Evolutionary conservation across 2,329 filamentous ascomycete genomes (phyloP).

Genomic region (Hypoxylon sp.): DNA sequence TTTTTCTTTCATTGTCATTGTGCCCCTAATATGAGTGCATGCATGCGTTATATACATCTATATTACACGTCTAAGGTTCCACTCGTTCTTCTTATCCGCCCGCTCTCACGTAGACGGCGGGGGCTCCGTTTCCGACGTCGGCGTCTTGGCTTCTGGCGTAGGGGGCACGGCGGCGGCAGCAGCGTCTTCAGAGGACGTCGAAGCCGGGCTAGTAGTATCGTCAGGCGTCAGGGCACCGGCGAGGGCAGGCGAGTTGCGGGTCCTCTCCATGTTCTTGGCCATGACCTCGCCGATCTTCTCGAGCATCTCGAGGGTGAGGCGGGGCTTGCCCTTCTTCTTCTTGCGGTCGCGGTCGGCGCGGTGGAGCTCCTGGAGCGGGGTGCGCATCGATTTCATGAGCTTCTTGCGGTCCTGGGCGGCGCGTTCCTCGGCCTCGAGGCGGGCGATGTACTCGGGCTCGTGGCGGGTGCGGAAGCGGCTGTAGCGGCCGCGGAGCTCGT

Average conservation of each 20-base stretch:
- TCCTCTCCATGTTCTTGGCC: constrained; percentile 58
- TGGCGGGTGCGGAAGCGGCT: constrained; percentile 83
- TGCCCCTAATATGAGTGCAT: constrained; percentile 8
- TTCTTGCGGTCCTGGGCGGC: constrained; percentile 53
- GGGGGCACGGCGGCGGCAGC: not conserved
- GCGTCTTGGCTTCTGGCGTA: not conserved
- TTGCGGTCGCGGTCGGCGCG: constrained; percentile 60
- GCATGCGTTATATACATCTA: constrained; percentile 40
- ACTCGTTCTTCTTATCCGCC: constrained; percentile 22
- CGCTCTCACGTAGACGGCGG: constrained; percentile 34
- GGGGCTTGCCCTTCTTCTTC: constrained; percentile 61
- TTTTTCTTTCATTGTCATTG: no score
- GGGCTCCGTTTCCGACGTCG: constrained; percentile 15
- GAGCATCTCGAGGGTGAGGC: constrained; percentile 65
- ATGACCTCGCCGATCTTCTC: constrained; percentile 69
- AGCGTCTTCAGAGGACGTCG: not conserved
- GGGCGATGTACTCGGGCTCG: constrained; percentile 73
- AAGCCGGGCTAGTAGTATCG: not conserved
- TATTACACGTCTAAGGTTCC: constrained; percentile 38
- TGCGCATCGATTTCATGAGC: constrained; percentile 52
- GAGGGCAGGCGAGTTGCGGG: constrained; percentile 50
- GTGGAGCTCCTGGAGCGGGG: constrained; percentile 67
- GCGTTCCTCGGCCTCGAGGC: constrained; percentile 67
- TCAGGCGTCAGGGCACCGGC: constrained; percentile 47
- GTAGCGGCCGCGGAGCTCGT: constrained; percentile 87